A percentile compares a stretch with the other conserved stretches of the same genome.
These are phyloP conservation scores for Ceratocystis albifundus DNA, from an alignment of 2,329 filamentous ascomycete species.

Conservation along the genomic window DNA sequence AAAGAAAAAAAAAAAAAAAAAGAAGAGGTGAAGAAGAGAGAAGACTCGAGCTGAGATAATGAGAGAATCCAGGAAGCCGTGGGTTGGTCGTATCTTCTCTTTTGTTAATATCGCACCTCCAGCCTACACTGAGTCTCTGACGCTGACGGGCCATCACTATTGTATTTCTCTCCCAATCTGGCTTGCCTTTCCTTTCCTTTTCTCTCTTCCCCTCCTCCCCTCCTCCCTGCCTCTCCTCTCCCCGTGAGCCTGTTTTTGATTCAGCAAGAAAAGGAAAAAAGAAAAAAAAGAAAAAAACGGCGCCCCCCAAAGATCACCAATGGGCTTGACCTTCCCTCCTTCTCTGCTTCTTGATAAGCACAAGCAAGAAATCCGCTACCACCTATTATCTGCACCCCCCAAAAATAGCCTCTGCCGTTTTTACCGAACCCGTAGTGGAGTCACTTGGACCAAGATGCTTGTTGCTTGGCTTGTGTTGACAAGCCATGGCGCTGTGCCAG, in stretches of 20 bases:
- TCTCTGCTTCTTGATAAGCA: background rate
- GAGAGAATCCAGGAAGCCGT: background rate
- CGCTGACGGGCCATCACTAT: too few relatives aligned
- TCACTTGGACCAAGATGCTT: background rate
- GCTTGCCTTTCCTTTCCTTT: background rate
- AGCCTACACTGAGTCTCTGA: too few relatives aligned
- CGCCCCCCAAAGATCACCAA: background rate
- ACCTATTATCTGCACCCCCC: background rate
- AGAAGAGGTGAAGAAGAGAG: background rate
- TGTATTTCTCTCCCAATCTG: background rate
- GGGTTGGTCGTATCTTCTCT: background rate
- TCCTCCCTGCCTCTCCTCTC: background rate
- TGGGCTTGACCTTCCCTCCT: background rate
- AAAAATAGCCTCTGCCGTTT: conserved; percentile 1
- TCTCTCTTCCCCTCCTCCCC: background rate
- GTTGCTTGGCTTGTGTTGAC: background rate
- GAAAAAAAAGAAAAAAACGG: too few relatives aligned
- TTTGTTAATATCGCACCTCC: background rate
- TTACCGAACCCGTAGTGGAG: conserved; percentile 1
- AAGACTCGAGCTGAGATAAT: background rate
- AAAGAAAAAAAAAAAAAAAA: background rate
- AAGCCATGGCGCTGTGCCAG: background rate
- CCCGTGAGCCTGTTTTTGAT: background rate
- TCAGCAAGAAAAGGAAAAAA: background rate
- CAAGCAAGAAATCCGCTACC: background rate